Percentiles rank a stretch among this genome's conserved stretches.
phyloP scores from a whole-genome alignment of 2,329 filamentous ascomycete species.

The Aschersonia sp. region DNA sequence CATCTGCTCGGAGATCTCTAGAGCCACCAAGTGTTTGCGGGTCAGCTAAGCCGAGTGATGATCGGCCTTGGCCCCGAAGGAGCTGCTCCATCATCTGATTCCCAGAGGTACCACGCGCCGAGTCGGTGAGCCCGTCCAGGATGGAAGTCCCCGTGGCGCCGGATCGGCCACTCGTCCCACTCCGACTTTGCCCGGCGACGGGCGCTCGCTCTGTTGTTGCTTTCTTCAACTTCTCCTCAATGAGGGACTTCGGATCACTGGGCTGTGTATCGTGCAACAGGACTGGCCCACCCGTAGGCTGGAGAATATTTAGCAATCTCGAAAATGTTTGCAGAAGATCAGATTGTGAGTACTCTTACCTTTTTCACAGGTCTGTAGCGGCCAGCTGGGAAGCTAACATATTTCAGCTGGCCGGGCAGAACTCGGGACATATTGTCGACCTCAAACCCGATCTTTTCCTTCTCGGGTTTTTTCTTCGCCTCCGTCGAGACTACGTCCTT shows the following conservation, averaged over 20 bases:
- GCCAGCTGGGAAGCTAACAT: constrained; percentile 79
- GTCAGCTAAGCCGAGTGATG: constrained; percentile 15
- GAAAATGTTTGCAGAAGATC: neutral
- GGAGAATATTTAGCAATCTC: constrained; percentile 10
- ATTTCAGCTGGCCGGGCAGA: constrained; percentile 83
- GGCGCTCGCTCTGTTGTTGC: constrained; percentile 47
- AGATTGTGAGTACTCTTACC: constrained; percentile 33
- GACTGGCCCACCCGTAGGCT: constrained; percentile 88
- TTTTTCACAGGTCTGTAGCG: constrained; percentile 86
- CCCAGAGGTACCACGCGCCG: constrained; percentile 15
- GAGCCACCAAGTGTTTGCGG: constrained; percentile 21
- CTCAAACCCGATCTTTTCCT: constrained; percentile 93
- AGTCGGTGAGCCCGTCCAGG: constrained; percentile 20
- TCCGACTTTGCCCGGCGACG: constrained; percentile 27
- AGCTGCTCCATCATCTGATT: constrained; percentile 26
- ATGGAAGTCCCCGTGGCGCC: constrained; percentile 14
- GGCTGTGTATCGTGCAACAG: constrained; percentile 78
- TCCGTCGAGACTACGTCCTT: constrained; percentile 42
- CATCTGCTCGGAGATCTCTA: constrained; percentile 47
- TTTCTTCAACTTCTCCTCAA: constrained; percentile 91
- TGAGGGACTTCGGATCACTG: constrained; percentile 59
- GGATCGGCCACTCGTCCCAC: constrained; percentile 16
- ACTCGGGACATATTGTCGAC: constrained; percentile 96
- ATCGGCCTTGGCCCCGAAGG: constrained; percentile 23
- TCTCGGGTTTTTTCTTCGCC: constrained; percentile 78